Base-by-base conservation (phyloP, 306 rosid genomes). In the Citrullus amarus region DNA sequence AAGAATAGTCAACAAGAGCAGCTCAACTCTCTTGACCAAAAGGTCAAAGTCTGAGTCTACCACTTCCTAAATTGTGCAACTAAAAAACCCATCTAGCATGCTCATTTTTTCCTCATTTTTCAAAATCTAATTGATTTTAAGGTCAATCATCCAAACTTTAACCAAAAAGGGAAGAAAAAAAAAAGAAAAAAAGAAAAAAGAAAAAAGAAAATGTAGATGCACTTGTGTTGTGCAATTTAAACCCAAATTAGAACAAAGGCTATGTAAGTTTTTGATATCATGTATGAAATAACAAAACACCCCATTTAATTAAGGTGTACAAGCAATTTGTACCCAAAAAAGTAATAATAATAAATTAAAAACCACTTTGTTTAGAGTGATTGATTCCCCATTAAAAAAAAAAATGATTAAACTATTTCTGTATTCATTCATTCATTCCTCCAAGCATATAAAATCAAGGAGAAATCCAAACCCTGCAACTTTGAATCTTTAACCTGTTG, bases 361-460 rank as follows among this genome's bases (percentile, higher is more conserved):
- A 28, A 13, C 6, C 22, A 16, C 46, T 34, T 63, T 34, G 69
- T 28, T 62, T 62, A 32, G 3, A 15, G 44, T 62, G 44, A 32
- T 32, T 62, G n/a, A 62, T 62, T 4, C 38, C 4, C 17, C 50
- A 44, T 10, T 10, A 36, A 36, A 36, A 36, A 36, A 4, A 4
- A 36, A 36, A 36, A 36, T 22, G 39, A 36, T 36, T 36, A 11
- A 46, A 54, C 30, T 20, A 22, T 20, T 20, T 60, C 39, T 60
- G 17, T 25, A 36, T 65, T 65, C 75, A 44, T 44, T 65, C 75
- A 44, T 44, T 94, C 97, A 80, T 84, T 87, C 89, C 85, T 92
- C 98, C 98, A 92, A 81, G 95, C 97, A 87, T 89, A 88, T 86
- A 90, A 86, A 72, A 92, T 59, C 46, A 94, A 88, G 41, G 98